phyloP scores from a whole-genome alignment of 805 yeast genomes.

The Candida easanensis region DNA sequence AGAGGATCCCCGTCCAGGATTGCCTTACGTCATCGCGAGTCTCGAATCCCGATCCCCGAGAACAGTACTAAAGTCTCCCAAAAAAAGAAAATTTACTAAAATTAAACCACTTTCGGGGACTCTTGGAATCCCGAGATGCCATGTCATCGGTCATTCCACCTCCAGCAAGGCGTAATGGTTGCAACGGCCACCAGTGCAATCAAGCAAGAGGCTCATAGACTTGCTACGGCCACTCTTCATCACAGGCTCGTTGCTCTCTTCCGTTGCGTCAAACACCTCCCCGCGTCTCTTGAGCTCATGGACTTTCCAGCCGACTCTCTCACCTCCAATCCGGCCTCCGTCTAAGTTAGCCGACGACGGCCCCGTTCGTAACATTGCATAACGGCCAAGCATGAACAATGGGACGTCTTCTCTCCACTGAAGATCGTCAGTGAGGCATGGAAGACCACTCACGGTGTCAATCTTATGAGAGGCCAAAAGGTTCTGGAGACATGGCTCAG shows the following conservation, averaged over 20 bases:
- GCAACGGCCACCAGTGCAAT: background rate
- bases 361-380: conserved; percentile 40
- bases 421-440: conserved; percentile 42
- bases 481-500: conserved; percentile 31
- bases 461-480: conserved; percentile 31
- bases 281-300: conserved; percentile 6
- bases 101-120: too few relatives aligned
- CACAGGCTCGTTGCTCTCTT: background rate
- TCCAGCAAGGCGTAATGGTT: conserved; percentile 1
- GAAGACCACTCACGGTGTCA: conserved; percentile 35
- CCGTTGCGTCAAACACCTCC: background rate
- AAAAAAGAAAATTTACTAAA: too few relatives aligned
- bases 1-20: too few relatives aligned
- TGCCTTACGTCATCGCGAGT: too few relatives aligned
- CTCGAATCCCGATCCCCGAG: too few relatives aligned
- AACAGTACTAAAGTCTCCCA: too few relatives aligned
- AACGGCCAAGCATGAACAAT: conserved; percentile 40
- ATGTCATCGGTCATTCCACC: background rate
- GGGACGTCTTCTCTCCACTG: conserved; percentile 41
- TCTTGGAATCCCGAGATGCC: too few relatives aligned
- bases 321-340: conserved; percentile 45
- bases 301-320: conserved; percentile 35
- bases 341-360: conserved; percentile 46
- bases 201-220: background rate
- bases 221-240: too few relatives aligned